phyloP scores from a whole-genome alignment of 108 stramenopile genomes.

The Parietichytrium sp. region DNA sequence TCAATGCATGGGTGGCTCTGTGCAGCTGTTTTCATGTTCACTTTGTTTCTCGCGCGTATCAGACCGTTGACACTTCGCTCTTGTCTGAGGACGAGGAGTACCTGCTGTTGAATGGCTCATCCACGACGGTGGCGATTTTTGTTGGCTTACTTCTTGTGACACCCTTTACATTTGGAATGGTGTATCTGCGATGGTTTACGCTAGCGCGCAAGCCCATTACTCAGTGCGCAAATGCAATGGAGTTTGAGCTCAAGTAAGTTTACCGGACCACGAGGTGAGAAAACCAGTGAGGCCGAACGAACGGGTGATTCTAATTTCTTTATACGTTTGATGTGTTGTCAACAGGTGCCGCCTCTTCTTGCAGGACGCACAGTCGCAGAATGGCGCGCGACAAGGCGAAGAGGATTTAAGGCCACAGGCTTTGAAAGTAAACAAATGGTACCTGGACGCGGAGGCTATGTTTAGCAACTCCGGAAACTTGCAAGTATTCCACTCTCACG shows the following conservation, averaged over 20 bases:
- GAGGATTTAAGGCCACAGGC: too few relatives aligned
- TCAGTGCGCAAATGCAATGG: neutral
- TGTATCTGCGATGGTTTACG: neutral
- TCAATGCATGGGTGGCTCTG: neutral
- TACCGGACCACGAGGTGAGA: too few relatives aligned
- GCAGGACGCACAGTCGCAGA: neutral
- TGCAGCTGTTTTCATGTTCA: conserved; percentile 29
- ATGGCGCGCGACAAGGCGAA: too few relatives aligned
- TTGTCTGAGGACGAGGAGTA: neutral
- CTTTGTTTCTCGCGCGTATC: too few relatives aligned
- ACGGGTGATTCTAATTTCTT: too few relatives aligned
- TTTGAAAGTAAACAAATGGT: neutral
- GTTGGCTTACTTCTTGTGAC: neutral
- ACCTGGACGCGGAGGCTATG: neutral
- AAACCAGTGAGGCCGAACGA: too few relatives aligned
- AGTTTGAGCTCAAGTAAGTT: conserved; percentile 11
- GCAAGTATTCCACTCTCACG: conserved; percentile 13
- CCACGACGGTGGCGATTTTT: neutral
- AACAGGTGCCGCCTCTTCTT: too few relatives aligned
- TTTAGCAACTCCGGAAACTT: neutral
- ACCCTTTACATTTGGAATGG: neutral
- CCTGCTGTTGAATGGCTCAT: neutral
- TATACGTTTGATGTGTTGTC: too few relatives aligned
- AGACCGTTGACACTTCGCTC: neutral
- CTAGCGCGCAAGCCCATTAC: neutral